Base-by-base conservation (phyloP, 2,329 filamentous ascomycete genomes). In the Xylaria sp. region DNA sequence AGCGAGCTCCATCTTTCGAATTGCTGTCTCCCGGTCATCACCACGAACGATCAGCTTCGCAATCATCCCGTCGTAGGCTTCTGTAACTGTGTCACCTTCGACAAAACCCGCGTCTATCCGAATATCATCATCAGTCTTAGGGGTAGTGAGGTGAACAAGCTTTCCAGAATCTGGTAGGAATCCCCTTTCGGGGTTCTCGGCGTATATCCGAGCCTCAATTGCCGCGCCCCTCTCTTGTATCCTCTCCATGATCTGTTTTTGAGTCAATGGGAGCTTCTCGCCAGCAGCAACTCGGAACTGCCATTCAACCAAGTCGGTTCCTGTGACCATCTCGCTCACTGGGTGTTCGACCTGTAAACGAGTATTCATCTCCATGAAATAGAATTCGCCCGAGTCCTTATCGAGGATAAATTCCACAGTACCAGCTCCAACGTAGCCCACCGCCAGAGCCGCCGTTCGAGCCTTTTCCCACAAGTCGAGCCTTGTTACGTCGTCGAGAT, bases 21-120 rank as follows among this genome's bases (percentile, higher is more conserved):
- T 91, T 3, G 94, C 93, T 29, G 92, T 91, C 78, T 92, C 88
- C 68, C 96, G 88, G 65, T 91, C 91, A 18, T 89, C 87, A 0
- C 93, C 96, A 66, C 93, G 89, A 5, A 98, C 93, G 74, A 99
- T 99, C 61, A 99, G 87, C 82, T 99, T 99, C 53, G 96, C 93
- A 73, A 99, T 97, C 96, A 99, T 99, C 32, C 96, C 96, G 75
- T 99, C 96, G 80, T 99, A 99, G 63, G 96, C 93, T 67, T 95
- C 93, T 0, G 94, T 97, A 2, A 99, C 93, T 71, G 93, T 93
- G 78, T 97, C 95, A 29, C 96, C 96, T 73, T 94, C 87, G 32
- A 94, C 88, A 79, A 98, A 98, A 1, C 96, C 96, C 54, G 94
- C 94, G 77, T 99, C 96, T 72, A 99, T 94, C 48, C 96, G 90